Conservation (phyloP, 805 yeast species). For the Zygosaccharomyces lentus region DNA sequence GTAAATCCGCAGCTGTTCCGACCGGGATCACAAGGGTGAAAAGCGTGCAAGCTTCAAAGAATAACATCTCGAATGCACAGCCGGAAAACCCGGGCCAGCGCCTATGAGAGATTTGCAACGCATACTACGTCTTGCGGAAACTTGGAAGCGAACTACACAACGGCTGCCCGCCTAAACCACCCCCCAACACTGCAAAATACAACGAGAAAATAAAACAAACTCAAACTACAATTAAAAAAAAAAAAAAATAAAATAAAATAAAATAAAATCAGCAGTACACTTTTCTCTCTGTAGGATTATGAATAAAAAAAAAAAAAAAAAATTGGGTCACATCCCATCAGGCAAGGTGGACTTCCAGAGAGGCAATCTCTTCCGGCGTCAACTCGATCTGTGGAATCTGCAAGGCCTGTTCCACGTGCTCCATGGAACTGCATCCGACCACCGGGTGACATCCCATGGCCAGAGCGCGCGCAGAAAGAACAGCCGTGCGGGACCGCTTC, state of each 20-base stretch:
- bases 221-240: too few relatives aligned
- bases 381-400: background rate
- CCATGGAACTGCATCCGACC: slow-evolving; percentile 1
- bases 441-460: background rate
- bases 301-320: background rate
- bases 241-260: background rate
- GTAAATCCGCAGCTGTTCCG: background rate
- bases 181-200: too few relatives aligned
- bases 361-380: background rate
- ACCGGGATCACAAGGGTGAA: background rate
- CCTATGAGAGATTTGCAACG: too few relatives aligned
- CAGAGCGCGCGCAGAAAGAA: background rate
- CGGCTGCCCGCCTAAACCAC: too few relatives aligned
- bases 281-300: background rate
- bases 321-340: background rate
- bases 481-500: background rate
- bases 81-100: background rate
- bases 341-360: slow-evolving; percentile 1
- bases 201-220: too few relatives aligned
- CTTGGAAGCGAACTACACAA: too few relatives aligned
- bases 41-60: background rate
- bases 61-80: background rate
- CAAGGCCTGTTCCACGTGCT: background rate
- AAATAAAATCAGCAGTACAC: background rate
- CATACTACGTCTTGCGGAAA: too few relatives aligned